A percentile compares a stretch with the other conserved stretches of the same genome.
These are phyloP conservation scores for Entomophthora muscae DNA, from an alignment of 371 early-diverging fungal species.

Conservation along the genomic window DNA sequence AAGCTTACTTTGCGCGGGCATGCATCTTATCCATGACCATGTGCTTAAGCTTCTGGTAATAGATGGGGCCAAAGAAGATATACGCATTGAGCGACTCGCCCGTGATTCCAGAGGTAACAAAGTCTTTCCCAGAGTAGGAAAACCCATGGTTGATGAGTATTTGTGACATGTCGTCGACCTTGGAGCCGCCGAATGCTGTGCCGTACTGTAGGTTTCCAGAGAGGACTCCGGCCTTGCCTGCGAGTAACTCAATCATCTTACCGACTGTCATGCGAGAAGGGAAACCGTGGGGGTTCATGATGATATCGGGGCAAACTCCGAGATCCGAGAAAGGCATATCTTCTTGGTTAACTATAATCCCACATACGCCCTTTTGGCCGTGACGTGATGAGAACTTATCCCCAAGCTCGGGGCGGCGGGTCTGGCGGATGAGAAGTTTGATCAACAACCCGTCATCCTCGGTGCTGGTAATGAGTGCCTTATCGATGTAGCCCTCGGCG, in stretches of 20 bases:
- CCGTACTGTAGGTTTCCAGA: conserved; percentile 93
- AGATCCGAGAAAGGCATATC: conserved; percentile 99
- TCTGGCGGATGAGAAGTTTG: conserved; percentile 93
- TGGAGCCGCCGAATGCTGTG: conserved; percentile 93
- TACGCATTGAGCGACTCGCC: conserved; percentile 89
- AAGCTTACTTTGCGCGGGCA: conserved; percentile 68
- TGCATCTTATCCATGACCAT: conserved; percentile 99
- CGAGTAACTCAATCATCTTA: conserved; percentile 96
- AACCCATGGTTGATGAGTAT: conserved; percentile 90
- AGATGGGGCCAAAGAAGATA: conserved; percentile 97
- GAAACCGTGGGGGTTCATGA: conserved; percentile 99
- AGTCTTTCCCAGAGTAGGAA: conserved; percentile 98
- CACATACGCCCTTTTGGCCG: conserved; percentile 99
- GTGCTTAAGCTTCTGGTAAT: conserved; percentile 98
- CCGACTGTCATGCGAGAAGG: conserved; percentile 99
- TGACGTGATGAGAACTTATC: conserved; percentile 99
- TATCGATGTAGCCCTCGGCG: conserved; percentile 64
- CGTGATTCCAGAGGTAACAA: conserved; percentile 83
- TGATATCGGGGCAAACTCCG: conserved; percentile 95
- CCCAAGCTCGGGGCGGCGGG: conserved; percentile 95
- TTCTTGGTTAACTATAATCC: conserved; percentile 90
- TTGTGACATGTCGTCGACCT: conserved; percentile 89
- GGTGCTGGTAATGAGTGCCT: conserved; percentile 69
- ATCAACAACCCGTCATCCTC: conserved; percentile 86
- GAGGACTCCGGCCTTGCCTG: conserved; percentile 96